Evolutionary conservation across 805 yeast species (phyloP).

Genomic region (Ascoidea asiatica): DNA sequence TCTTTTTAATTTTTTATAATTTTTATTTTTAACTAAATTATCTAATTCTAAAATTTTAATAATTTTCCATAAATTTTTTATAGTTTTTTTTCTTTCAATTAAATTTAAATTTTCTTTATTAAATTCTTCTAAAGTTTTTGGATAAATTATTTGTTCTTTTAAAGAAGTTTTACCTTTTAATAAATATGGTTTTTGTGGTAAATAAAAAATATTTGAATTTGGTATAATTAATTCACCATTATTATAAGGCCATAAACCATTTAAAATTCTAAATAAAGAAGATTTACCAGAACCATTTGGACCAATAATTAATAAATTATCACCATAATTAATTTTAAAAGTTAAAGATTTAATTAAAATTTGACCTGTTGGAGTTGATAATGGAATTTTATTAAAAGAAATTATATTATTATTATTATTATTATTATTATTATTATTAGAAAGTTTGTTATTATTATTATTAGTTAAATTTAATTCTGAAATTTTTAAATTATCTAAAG

Average conservation of each 20-base stretch:
- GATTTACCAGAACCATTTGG: constrained; percentile 97
- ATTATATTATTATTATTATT: constrained; percentile 42
- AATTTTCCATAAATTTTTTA: constrained; percentile 37
- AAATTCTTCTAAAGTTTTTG: constrained; percentile 54
- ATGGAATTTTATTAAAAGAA: constrained; percentile 62
- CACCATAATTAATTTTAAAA: constrained; percentile 67
- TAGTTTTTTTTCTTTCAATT: constrained; percentile 18
- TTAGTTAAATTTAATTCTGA: neutral
- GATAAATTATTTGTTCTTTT: constrained; percentile 82
- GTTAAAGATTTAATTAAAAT: constrained; percentile 50
- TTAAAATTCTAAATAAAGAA: constrained; percentile 76
- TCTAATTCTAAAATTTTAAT: constrained; percentile 45
- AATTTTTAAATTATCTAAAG: constrained; percentile 27
- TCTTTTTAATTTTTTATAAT: neutral
- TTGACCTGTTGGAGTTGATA: constrained; percentile 77
- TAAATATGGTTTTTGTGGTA: constrained; percentile 87
- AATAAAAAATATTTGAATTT: constrained; percentile 51
- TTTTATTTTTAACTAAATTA: constrained; percentile 36
- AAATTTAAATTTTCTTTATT: constrained; percentile 15
- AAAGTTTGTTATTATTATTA: constrained; percentile 8
- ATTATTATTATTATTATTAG: neutral
- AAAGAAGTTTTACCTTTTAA: constrained; percentile 56
- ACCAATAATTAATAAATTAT: constrained; percentile 80
- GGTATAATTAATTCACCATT: constrained; percentile 47
- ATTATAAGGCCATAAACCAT: constrained; percentile 85